These are phyloP conservation scores for Carex arenaria DNA, from an alignment of 202 grass and related monocot genomes.

Conservation along the genomic window DNA sequence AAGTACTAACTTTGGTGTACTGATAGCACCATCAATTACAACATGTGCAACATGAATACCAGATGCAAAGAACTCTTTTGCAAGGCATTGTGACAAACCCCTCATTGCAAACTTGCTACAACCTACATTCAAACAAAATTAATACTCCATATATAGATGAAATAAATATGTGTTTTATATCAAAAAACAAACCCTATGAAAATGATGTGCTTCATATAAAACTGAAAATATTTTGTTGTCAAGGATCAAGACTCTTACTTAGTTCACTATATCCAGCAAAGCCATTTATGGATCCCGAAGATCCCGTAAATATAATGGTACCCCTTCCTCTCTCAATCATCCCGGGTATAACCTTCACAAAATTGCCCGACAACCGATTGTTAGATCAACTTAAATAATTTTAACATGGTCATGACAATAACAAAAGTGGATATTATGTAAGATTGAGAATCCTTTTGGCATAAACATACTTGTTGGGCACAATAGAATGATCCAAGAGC, in stretches of 20 bases:
- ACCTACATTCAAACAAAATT: slow-evolving; percentile 31
- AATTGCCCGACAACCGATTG: background rate
- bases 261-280: slow-evolving; percentile 55
- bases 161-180: background rate
- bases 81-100: slow-evolving; percentile 68
- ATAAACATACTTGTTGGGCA: slow-evolving; percentile 50
- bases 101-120: slow-evolving; percentile 83
- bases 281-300: slow-evolving; percentile 57
- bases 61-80: slow-evolving; percentile 61
- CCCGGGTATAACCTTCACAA: slow-evolving; percentile 57
- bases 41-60: slow-evolving; percentile 89
- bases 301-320: slow-evolving; percentile 87
- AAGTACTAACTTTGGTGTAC: slow-evolving; percentile 45
- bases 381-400: background rate
- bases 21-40: slow-evolving; percentile 68
- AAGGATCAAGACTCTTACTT: slow-evolving; percentile 31
- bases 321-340: slow-evolving; percentile 86
- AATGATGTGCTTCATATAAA: background rate
- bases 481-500: slow-evolving; percentile 86
- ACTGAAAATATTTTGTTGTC: background rate
- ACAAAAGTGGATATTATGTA: background rate
- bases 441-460: background rate
- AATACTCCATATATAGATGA: background rate
- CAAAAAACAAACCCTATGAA: background rate
- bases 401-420: background rate